Evolutionary conservation across 2,329 filamentous ascomycete genomes (phyloP).

Genomic region (Coleophoma crateriformis): DNA sequence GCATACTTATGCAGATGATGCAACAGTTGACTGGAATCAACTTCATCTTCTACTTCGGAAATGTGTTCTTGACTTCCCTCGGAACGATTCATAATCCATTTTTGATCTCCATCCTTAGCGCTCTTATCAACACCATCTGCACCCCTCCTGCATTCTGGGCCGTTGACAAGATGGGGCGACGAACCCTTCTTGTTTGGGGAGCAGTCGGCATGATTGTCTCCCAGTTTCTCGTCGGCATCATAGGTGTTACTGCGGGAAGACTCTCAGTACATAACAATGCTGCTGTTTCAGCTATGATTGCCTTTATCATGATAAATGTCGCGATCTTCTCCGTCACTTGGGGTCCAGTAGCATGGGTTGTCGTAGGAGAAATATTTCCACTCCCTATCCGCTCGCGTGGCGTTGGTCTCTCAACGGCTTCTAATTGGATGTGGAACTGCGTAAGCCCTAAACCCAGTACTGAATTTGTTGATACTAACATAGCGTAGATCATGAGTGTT

Average conservation of each 20-base stretch:
- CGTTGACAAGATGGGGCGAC: constrained; percentile 61
- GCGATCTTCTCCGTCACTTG: constrained; percentile 62
- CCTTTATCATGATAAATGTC: constrained; percentile 67
- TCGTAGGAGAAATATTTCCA: constrained; percentile 61
- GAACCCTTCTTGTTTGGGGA: constrained; percentile 57
- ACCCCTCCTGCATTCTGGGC: constrained; percentile 69
- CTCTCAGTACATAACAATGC: constrained; percentile 25
- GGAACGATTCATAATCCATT: constrained; percentile 61
- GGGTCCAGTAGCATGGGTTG: constrained; percentile 62
- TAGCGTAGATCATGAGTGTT: constrained; percentile 42
- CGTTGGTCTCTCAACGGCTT: constrained; percentile 78
- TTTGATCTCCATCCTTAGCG: constrained; percentile 58
- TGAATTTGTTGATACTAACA: no score
- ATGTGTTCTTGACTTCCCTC: constrained; percentile 60
- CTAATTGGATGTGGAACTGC: constrained; percentile 88
- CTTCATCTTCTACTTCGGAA: constrained; percentile 53
- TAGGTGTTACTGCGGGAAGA: constrained; percentile 56
- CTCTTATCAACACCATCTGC: constrained; percentile 58
- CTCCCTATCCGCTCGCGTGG: constrained; percentile 74
- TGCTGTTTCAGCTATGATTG: constrained; percentile 61
- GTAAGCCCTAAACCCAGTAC: no score
- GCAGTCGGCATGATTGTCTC: constrained; percentile 61
- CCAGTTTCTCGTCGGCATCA: constrained; percentile 38
- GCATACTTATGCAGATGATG: constrained; percentile 22
- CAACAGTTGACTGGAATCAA: constrained; percentile 62